Evolutionary conservation across 2,329 filamentous ascomycete genomes (phyloP).

Genomic region (Stachybotrys chartarum): DNA sequence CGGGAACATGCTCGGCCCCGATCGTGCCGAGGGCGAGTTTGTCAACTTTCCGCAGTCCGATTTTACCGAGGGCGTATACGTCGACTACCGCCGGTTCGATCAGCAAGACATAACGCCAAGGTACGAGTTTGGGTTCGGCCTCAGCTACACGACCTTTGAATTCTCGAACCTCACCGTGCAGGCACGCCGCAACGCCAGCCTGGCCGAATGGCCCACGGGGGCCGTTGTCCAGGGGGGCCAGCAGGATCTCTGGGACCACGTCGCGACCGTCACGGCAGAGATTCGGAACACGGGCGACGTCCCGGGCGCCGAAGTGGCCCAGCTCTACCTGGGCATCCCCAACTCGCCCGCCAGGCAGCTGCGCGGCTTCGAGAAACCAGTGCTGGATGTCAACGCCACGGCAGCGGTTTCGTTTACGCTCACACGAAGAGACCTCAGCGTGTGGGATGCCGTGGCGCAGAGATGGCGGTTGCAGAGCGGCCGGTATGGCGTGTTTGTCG

Average conservation of each 20-base stretch:
- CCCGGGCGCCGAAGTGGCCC: slow-evolving; percentile 42
- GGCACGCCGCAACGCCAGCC: not conserved
- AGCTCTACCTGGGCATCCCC: slow-evolving; percentile 55
- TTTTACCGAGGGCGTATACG: slow-evolving; percentile 60
- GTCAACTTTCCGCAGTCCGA: slow-evolving; percentile 47
- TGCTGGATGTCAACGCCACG: slow-evolving; percentile 33
- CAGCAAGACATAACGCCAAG: slow-evolving; percentile 59
- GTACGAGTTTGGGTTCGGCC: slow-evolving; percentile 72
- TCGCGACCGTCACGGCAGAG: slow-evolving; percentile 28
- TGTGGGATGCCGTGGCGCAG: slow-evolving; percentile 56
- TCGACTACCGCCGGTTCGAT: slow-evolving; percentile 81
- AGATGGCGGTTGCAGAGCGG: slow-evolving; percentile 49
- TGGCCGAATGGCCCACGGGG: not conserved
- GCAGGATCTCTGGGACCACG: slow-evolving; percentile 1
- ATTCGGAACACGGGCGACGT: slow-evolving; percentile 57
- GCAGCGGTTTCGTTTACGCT: slow-evolving; percentile 34
- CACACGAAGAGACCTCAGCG: slow-evolving; percentile 57
- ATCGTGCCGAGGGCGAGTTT: slow-evolving; percentile 12
- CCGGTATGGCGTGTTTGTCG: slow-evolving; percentile 35
- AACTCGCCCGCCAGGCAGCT: slow-evolving; percentile 47
- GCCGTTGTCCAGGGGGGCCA: not conserved
- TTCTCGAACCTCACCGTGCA: slow-evolving; percentile 21
- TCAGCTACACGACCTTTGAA: slow-evolving; percentile 65
- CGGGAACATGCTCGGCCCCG: slow-evolving; percentile 34
- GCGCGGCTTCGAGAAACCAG: slow-evolving; percentile 52